Evolutionary conservation across 108 stramenopile genomes (phyloP), one percentile per base, ranked within the genome.

Genomic region (Fragilariopsis cylindrus): DNA sequence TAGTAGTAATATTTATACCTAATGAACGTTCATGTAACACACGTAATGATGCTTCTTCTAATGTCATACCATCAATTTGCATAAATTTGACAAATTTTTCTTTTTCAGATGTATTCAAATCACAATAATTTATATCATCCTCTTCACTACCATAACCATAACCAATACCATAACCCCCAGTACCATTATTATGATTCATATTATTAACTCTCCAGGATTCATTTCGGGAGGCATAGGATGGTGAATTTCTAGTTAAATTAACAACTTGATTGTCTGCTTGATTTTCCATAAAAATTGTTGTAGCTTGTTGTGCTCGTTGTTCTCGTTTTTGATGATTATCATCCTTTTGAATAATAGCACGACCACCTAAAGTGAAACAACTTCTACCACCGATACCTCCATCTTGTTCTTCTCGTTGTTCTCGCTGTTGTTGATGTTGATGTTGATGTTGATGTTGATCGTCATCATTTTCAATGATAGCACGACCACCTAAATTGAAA

Each of bases 1-100:
- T 53, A n/a, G 52, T 53, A 53, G 52, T 15, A 1, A 53, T 12
- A n/a, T 53, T 12, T 15, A 15, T 53, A 15, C 15, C 15, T 30
- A 30, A 30, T 30, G 30, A 30, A 53, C 65, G 65, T 18, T 48
- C 47, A 3, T 15, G 3, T 45, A 65, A 7, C 8, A 65, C 44
- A 42, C 7, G 43, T 41, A 18, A 48, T 8, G 65, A 65, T 5
- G 65, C 65, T 47, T 65, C 65, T 41, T 65, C 65, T 15, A 65
- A 11, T 15, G 65, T 48, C 65, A 65, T 43, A 5, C 65, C 65
- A 5, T 30, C 30, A 12, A 45, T 9, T 15, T 65, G 65, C 43
- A 65, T 46, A 41, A 47, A 65, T 45, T 19, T 13, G 1, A 46
- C n/a, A 48, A 65, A 65, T 13, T 12, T 13, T 13, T 65, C 19